These are phyloP conservation scores for Trametes pubescens DNA, from an alignment of 1,284 basidiomycete genomes.

Conservation along the genomic window DNA sequence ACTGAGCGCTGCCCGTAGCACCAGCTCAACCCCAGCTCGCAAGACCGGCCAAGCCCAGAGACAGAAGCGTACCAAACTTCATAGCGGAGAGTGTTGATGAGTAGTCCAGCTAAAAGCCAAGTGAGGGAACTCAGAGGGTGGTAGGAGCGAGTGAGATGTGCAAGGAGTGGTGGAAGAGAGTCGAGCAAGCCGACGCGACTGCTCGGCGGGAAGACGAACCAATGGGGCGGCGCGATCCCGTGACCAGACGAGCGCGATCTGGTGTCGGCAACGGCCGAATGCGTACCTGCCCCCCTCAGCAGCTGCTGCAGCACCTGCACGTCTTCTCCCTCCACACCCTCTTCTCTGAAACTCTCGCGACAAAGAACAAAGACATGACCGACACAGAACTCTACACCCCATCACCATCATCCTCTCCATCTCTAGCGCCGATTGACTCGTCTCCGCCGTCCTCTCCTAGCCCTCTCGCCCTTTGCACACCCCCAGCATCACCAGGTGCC, in stretches of 20 bases:
- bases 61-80: background rate
- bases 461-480: constrained; percentile 22
- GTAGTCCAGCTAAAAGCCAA: too few species aligned
- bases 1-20: background rate
- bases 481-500: constrained; percentile 38
- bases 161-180: constrained; percentile 1
- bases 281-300: background rate
- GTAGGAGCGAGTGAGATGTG: background rate
- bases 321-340: background rate
- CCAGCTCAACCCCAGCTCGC: background rate
- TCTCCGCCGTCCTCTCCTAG: constrained; percentile 29
- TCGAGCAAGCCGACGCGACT: background rate
- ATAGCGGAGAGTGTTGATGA: background rate
- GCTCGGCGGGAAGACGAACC: background rate
- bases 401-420: constrained; percentile 28
- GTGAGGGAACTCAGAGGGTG: too few species aligned
- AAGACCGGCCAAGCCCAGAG: background rate
- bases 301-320: background rate
- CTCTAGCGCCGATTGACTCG: constrained; percentile 26
- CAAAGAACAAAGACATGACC: constrained; percentile 7
- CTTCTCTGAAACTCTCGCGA: background rate
- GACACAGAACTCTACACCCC: background rate
- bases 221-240: constrained; percentile 14
- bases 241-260: constrained; percentile 7
- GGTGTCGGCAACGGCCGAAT: constrained; percentile 5